phyloP scores from a whole-genome alignment of 208 protist genomes.

The Herpetomonas samuelpessoai region DNA sequence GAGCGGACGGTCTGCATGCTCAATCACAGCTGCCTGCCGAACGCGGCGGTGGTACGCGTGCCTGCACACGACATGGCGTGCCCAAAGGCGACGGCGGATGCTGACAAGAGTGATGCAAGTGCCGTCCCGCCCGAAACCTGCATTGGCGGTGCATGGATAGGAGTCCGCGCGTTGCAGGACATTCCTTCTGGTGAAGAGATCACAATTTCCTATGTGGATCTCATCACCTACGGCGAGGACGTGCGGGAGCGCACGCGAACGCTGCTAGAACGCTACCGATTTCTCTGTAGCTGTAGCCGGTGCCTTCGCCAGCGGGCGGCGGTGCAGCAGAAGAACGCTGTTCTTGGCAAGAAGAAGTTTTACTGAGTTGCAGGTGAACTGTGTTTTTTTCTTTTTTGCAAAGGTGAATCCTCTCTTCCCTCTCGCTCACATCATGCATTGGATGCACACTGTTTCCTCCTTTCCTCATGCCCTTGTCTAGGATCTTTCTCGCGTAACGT shows the following conservation, averaged over 20 bases:
- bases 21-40: constrained; percentile 82
- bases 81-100: constrained; percentile 1
- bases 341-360: too few species aligned
- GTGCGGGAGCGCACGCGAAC: constrained; percentile 29
- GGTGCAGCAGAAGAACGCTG: constrained; percentile 1
- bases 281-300: constrained; percentile 56
- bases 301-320: constrained; percentile 38
- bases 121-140: constrained; percentile 10
- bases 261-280: constrained; percentile 68
- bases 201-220: constrained; percentile 81
- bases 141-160: constrained; percentile 25
- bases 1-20: constrained; percentile 70
- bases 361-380: too few species aligned
- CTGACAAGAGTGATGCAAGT: not conserved
- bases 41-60: constrained; percentile 46
- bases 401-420: too few species aligned
- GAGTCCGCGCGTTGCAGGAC: constrained; percentile 45
- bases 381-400: too few species aligned
- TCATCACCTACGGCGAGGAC: constrained; percentile 39
- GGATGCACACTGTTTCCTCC: too few species aligned
- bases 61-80: constrained; percentile 3
- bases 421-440: too few species aligned
- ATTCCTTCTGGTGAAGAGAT: constrained; percentile 73
- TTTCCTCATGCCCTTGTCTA: too few species aligned
- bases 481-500: too few species aligned